A percentile compares a stretch with the other conserved stretches of the same genome.
These are phyloP conservation scores for Cyberlindnera meyerae DNA, from an alignment of 805 yeast species.

Conservation along the genomic window DNA sequence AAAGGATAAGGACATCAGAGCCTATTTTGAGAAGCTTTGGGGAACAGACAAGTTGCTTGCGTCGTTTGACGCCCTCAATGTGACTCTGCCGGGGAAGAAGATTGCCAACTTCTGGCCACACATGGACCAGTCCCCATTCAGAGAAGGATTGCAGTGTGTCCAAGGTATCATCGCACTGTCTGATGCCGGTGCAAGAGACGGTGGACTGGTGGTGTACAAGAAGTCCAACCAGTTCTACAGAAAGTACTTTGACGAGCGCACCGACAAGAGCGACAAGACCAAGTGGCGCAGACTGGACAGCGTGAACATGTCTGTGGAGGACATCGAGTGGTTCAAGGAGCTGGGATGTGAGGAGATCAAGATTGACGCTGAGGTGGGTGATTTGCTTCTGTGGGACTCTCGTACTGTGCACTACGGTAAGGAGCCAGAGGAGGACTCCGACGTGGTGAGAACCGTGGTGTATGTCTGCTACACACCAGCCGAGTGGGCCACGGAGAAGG, in stretches of 20 bases:
- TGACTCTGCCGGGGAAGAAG: slow-evolving; percentile 25
- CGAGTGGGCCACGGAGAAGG: slow-evolving; percentile 28
- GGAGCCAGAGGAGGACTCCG: slow-evolving; percentile 23
- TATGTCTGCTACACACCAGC: slow-evolving; percentile 29
- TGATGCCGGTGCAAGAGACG: slow-evolving; percentile 28
- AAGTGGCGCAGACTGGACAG: slow-evolving; percentile 24
- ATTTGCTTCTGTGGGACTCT: slow-evolving; percentile 32
- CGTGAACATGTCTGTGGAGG: slow-evolving; percentile 16
- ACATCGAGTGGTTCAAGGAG: slow-evolving; percentile 24
- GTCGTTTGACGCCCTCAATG: slow-evolving; percentile 30
- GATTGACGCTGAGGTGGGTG: slow-evolving; percentile 30
- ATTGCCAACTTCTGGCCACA: slow-evolving; percentile 27
- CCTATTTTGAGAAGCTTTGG: slow-evolving; percentile 28
- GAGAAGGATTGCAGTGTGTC: slow-evolving; percentile 27
- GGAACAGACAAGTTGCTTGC: slow-evolving; percentile 30
- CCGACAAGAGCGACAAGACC: slow-evolving; percentile 6
- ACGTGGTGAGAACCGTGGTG: slow-evolving; percentile 26
- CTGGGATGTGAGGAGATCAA: slow-evolving; percentile 27
- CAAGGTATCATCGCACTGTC: slow-evolving; percentile 30
- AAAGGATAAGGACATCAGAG: slow-evolving; percentile 25
- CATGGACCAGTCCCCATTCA: slow-evolving; percentile 30
- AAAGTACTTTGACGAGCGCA: slow-evolving; percentile 1
- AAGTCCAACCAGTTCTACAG: slow-evolving; percentile 25
- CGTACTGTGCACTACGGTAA: slow-evolving; percentile 28
- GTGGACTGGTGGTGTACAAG: slow-evolving; percentile 28